phyloP scores from a whole-genome alignment of 2,329 filamentous ascomycete genomes.

The Gnomoniopsis sp. region DNA sequence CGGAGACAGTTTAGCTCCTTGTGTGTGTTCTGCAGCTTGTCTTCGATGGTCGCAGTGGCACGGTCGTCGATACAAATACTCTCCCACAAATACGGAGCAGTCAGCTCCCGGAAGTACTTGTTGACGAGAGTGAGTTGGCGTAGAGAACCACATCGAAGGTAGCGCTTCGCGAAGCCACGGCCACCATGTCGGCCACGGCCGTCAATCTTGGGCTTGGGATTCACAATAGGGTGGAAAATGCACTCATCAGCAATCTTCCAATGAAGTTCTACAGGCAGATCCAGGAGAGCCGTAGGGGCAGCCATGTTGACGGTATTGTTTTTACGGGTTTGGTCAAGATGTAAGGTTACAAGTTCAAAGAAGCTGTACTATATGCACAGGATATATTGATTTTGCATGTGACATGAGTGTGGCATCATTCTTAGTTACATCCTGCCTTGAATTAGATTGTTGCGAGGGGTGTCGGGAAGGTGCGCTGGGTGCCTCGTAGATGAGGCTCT shows the following conservation, averaged over 20 bases:
- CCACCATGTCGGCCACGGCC: background rate
- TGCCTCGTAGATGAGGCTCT: too few species aligned
- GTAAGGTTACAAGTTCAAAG: too few species aligned
- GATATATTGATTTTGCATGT: too few species aligned
- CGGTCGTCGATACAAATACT: constrained; percentile 12
- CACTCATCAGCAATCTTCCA: constrained; percentile 4
- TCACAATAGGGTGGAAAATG: background rate
- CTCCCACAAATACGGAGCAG: constrained; percentile 4
- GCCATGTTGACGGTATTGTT: background rate
- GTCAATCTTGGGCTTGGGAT: background rate
- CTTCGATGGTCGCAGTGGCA: constrained; percentile 1
- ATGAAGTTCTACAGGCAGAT: constrained; percentile 12
- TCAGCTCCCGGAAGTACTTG: constrained; percentile 9
- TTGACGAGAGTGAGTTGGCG: constrained; percentile 13
- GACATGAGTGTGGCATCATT: too few species aligned
- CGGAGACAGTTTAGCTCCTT: background rate
- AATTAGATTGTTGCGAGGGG: too few species aligned
- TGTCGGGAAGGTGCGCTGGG: too few species aligned
- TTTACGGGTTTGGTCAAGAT: too few species aligned
- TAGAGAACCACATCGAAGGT: constrained; percentile 1
- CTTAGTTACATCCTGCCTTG: too few species aligned
- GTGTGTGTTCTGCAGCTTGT: constrained; percentile 7
- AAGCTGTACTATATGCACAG: too few species aligned
- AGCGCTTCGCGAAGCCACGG: background rate
- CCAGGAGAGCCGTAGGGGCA: background rate